These are phyloP conservation scores for Debaryomycetaceae sp. DNA, from an alignment of 1,139 yeast genomes.

Conservation along the genomic window DNA sequence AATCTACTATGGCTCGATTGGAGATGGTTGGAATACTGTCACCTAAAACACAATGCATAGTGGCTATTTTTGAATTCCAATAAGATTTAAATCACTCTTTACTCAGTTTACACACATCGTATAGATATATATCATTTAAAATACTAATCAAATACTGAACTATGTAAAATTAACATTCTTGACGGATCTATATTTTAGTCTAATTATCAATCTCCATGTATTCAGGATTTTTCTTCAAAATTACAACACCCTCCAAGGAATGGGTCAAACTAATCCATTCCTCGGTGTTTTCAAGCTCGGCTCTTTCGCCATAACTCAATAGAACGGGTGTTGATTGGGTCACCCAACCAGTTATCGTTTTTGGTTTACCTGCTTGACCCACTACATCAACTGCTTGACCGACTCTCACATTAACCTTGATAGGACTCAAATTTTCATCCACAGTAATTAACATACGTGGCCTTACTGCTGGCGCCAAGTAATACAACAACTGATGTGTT, in stretches of 20 bases:
- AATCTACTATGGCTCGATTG: not conserved
- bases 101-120: not conserved
- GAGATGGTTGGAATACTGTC: no score
- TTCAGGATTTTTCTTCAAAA: conserved; percentile 87
- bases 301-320: conserved; percentile 91
- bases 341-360: conserved; percentile 98
- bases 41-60: no score
- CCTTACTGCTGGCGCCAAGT: conserved; percentile 82
- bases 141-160: not conserved
- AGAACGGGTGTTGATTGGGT: conserved; percentile 97
- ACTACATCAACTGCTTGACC: conserved; percentile 99
- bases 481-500: conserved; percentile 75
- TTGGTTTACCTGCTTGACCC: conserved; percentile 98
- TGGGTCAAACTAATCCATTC: conserved; percentile 83
- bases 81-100: not conserved
- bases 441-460: conserved; percentile 93
- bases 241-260: conserved; percentile 89
- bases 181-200: conserved; percentile 1
- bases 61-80: no score
- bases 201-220: conserved; percentile 62
- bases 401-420: conserved; percentile 94
- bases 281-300: conserved; percentile 86
- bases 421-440: conserved; percentile 80
- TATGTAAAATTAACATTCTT: not conserved
- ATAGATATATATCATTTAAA: not conserved